Conservation (phyloP, 139 green algal genomes). For the Chlorella sp. region DNA sequence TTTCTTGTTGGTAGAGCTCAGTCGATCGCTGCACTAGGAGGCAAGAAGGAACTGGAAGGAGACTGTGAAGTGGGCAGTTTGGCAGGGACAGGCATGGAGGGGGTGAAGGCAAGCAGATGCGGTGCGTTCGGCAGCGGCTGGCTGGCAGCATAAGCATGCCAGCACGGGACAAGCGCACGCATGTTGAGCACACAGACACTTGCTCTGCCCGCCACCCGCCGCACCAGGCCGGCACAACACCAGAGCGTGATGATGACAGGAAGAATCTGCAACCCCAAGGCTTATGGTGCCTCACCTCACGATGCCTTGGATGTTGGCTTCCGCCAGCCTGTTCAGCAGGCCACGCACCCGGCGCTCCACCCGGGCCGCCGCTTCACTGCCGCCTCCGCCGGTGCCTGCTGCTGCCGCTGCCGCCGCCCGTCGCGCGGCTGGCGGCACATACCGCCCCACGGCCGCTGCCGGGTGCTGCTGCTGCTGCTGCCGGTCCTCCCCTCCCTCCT, state of each 20-base stretch:
- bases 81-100: background rate
- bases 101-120: too few relatives aligned
- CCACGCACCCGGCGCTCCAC: slow-evolving; percentile 70
- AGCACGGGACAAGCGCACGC: background rate
- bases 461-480: slow-evolving; percentile 14
- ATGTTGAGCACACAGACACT: too few relatives aligned
- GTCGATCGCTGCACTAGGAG: background rate
- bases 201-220: background rate
- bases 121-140: too few relatives aligned
- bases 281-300: slow-evolving; percentile 20
- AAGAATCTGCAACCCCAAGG: background rate
- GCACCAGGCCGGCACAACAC: too few relatives aligned
- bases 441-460: slow-evolving; percentile 39
- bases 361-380: slow-evolving; percentile 10
- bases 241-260: too few relatives aligned
- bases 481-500: background rate
- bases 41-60: too few relatives aligned
- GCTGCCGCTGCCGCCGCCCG: slow-evolving; percentile 26
- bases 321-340: slow-evolving; percentile 81
- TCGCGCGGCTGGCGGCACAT: slow-evolving; percentile 71
- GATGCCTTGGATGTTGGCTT: slow-evolving; percentile 75
- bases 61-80: background rate
- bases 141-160: too few relatives aligned
- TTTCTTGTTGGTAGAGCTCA: background rate
- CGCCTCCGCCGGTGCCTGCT: slow-evolving; percentile 6